Conservation (phyloP, 2,329 filamentous ascomycete species). For the Cytospora piceae region DNA sequence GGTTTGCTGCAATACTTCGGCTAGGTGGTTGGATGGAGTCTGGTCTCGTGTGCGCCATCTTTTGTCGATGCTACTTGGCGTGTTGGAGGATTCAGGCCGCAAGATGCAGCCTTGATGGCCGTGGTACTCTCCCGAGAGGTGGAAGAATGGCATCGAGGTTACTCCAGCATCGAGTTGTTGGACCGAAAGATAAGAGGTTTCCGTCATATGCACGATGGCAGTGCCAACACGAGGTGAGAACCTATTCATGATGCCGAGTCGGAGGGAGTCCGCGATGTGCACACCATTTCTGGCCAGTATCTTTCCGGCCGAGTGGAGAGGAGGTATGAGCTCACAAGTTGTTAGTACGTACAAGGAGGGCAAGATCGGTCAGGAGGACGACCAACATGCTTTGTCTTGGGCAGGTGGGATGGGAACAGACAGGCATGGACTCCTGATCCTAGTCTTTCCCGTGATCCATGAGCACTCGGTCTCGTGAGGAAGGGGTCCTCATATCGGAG, state of each 20-base stretch:
- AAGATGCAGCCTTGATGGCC: not conserved
- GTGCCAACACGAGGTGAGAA: not conserved
- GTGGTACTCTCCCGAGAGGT: not conserved
- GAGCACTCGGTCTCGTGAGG: not conserved
- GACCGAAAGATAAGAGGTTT: not conserved
- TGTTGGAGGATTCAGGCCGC: not conserved
- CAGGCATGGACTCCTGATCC: not conserved
- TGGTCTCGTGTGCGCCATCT: not conserved
- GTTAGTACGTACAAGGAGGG: constrained; percentile 7
- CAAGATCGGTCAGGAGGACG: constrained; percentile 4
- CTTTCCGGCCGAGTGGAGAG: not conserved
- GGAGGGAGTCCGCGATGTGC: constrained; percentile 8
- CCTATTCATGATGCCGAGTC: not conserved
- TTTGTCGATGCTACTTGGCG: not conserved
- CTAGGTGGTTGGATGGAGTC: not conserved
- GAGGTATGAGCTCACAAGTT: not conserved
- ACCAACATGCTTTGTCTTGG: constrained; percentile 12
- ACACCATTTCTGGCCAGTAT: not conserved
- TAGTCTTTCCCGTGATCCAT: constrained; percentile 3
- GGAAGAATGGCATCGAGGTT: not conserved
- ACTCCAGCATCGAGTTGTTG: not conserved
- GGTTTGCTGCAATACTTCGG: not conserved
- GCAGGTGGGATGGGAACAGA: constrained; percentile 10
- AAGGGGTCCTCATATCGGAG: constrained; percentile 6
- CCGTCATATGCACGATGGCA: not conserved